phyloP scores from a whole-genome alignment of 495 filamentous ascomycete genomes.

The Tuber aestivum region DNA sequence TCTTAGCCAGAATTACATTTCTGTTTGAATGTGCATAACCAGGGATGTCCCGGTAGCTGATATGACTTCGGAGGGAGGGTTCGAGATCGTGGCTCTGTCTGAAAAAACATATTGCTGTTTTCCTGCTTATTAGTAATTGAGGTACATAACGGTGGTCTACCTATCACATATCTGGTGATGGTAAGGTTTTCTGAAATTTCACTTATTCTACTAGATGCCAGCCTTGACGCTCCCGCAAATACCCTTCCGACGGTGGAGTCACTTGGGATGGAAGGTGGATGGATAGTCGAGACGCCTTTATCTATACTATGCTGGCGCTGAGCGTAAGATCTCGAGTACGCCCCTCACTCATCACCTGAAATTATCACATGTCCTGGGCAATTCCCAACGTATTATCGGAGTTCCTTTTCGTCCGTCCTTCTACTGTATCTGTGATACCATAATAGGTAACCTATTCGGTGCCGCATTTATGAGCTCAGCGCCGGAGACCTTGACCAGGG shows the following conservation, averaged over 20 bases:
- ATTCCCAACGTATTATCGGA: neutral
- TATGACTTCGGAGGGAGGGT: neutral
- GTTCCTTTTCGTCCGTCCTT: neutral
- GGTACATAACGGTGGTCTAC: neutral
- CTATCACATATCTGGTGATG: neutral
- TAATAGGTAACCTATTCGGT: neutral
- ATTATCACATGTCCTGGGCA: neutral
- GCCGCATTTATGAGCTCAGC: neutral
- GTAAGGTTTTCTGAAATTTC: neutral
- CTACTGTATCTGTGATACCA: neutral
- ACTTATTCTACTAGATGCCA: neutral
- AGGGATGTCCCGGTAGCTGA: neutral
- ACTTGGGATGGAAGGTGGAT: neutral
- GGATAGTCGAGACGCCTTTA: neutral
- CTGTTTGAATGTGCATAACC: neutral
- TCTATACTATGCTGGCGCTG: neutral
- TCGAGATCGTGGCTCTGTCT: neutral
- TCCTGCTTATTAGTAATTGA: neutral
- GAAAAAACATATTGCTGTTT: no score
- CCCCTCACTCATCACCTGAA: neutral
- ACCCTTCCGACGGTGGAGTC: neutral
- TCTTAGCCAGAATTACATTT: neutral
- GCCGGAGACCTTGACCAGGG: neutral
- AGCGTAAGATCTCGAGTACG: neutral
- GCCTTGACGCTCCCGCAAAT: neutral